phyloP scores from a whole-genome alignment of 495 filamentous ascomycete genomes.

The Penicillium pancosmium region DNA sequence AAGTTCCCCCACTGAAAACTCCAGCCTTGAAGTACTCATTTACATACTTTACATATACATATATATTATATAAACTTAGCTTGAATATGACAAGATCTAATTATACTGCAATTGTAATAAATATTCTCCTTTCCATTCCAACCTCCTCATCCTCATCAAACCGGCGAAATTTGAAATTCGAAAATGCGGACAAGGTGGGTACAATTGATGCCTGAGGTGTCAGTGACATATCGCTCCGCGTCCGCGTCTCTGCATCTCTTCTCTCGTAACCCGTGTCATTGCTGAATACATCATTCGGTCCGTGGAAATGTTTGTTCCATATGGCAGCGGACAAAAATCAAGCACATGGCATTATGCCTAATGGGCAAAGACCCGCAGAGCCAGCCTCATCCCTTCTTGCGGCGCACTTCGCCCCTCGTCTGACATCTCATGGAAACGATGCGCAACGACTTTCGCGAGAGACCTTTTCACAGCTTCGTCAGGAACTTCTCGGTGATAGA shows the following conservation, averaged over 20 bases:
- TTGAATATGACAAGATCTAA: too few relatives aligned
- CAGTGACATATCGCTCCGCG: conserved; percentile 15
- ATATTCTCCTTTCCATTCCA: too few relatives aligned
- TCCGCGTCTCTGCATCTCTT: conserved; percentile 10
- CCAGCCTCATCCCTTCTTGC: conserved; percentile 71
- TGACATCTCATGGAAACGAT: conserved; percentile 45
- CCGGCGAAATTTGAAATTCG: not conserved
- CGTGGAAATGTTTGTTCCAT: conserved; percentile 21
- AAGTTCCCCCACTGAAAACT: too few relatives aligned
- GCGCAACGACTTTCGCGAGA: conserved; percentile 49
- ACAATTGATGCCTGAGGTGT: conserved; percentile 30
- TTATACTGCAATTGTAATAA: too few relatives aligned
- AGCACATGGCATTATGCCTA: conserved; percentile 17
- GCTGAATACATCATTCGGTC: not conserved
- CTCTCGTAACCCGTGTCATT: conserved; percentile 5
- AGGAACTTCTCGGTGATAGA: conserved; percentile 60
- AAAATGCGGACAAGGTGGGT: not conserved
- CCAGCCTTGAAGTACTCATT: too few relatives aligned
- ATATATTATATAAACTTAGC: too few relatives aligned
- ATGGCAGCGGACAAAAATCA: conserved; percentile 35
- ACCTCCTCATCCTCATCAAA: not conserved
- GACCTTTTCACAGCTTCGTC: conserved; percentile 64
- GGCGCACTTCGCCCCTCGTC: conserved; percentile 58
- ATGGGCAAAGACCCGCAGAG: conserved; percentile 31
- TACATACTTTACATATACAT: too few relatives aligned